A percentile compares a stretch with the other conserved stretches of the same genome.
phyloP scores from a whole-genome alignment of 2,329 filamentous ascomycete genomes.

The Scleromitrula shiraiana region DNA sequence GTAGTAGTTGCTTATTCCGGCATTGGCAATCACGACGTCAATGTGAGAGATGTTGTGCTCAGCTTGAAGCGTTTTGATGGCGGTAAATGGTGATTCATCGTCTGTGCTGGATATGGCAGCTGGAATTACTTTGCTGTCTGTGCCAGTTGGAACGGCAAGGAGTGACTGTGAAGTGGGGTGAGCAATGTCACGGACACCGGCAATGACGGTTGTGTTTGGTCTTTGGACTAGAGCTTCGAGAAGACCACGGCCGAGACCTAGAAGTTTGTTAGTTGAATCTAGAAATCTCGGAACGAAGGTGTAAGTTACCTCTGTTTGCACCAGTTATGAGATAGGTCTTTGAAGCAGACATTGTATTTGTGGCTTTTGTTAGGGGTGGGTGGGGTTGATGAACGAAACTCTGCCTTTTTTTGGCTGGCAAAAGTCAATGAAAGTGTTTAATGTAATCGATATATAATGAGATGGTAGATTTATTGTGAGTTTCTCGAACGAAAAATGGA shows the following conservation, averaged over 20 bases:
- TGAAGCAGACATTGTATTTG: not conserved
- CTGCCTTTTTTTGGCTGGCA: too few relatives aligned
- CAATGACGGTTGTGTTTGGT: conserved; percentile 21
- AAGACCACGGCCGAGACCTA: conserved; percentile 31
- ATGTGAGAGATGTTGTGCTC: conserved; percentile 34
- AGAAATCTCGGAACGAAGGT: too few relatives aligned
- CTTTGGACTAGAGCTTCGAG: conserved; percentile 11
- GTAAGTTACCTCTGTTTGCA: conserved; percentile 30
- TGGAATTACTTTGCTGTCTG: conserved; percentile 31
- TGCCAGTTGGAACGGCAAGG: conserved; percentile 30
- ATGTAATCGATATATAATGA: too few relatives aligned
- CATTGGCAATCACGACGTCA: conserved; percentile 46
- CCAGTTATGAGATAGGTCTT: conserved; percentile 29
- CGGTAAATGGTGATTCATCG: conserved; percentile 30
- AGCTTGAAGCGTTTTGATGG: conserved; percentile 27
- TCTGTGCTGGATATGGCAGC: conserved; percentile 35
- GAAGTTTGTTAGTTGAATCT: not conserved
- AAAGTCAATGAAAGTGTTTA: too few relatives aligned
- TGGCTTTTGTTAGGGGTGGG: not conserved
- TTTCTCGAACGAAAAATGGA: too few relatives aligned
- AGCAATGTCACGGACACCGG: conserved; percentile 32
- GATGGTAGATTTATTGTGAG: too few relatives aligned
- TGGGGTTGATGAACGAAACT: not conserved
- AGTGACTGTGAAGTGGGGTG: conserved; percentile 27
- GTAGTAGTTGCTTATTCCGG: conserved; percentile 34